Evolutionary conservation across 805 yeast species (phyloP).

Genomic region (Lachancea dasiensis): DNA sequence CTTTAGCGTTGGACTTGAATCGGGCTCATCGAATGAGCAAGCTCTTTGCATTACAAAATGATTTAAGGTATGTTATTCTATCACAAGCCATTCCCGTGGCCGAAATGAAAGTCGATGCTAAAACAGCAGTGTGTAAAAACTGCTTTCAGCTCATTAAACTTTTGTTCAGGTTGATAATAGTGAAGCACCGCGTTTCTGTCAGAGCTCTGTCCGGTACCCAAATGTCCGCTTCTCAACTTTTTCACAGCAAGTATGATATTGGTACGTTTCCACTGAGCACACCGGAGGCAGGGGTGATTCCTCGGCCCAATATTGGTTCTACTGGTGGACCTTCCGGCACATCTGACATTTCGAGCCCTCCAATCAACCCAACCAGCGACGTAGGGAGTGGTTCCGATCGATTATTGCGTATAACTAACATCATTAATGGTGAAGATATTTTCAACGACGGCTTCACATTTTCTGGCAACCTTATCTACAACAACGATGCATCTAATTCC

Average conservation of each 20-base stretch:
- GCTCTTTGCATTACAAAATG: conserved; percentile 33
- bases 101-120: conserved; percentile 31
- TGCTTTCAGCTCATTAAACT: conserved; percentile 32
- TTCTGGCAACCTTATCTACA: conserved; percentile 11
- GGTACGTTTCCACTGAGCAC: conserved; percentile 6
- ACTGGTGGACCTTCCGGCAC: not conserved
- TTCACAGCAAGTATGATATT: conserved; percentile 11
- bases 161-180: conserved; percentile 29
- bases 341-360: conserved; percentile 1
- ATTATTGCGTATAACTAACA: conserved; percentile 8
- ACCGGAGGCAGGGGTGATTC: conserved; percentile 8
- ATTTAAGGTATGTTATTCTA: conserved; percentile 28
- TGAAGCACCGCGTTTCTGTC: conserved; percentile 20
- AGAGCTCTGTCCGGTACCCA: not conserved
- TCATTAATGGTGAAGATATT: conserved; percentile 7
- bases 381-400: conserved; percentile 5
- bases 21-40: conserved; percentile 15
- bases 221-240: conserved; percentile 4
- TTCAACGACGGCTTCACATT: conserved; percentile 10
- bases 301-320: conserved; percentile 9
- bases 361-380: too few relatives aligned
- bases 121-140: conserved; percentile 30
- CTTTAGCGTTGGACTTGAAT: conserved; percentile 48
- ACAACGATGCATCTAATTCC: conserved; percentile 8
- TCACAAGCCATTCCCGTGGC: conserved; percentile 31